A percentile compares a stretch with the other conserved stretches of the same genome.
Conservation (phyloP, 2,329 filamentous ascomycete genomes). For the Ophiostoma piceae region DNA sequence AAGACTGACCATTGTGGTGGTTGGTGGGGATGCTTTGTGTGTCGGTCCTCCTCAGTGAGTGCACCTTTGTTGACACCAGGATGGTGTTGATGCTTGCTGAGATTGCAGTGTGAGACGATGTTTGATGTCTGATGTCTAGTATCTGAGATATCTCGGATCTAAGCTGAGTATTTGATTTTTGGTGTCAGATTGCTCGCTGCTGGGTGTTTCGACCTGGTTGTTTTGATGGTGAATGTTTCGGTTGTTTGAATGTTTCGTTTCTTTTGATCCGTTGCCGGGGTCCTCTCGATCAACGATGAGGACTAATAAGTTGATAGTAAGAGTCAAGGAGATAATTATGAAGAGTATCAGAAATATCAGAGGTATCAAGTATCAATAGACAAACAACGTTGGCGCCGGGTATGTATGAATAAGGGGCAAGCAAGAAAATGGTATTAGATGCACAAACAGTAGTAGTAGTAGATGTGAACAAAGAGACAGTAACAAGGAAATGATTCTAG, state of each 20-base stretch:
- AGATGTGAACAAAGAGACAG: not conserved
- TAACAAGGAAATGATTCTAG: not conserved
- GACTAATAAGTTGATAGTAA: slow-evolving; percentile 6
- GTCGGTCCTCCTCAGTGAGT: not conserved
- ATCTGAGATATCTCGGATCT: not conserved
- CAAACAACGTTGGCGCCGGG: slow-evolving; percentile 1
- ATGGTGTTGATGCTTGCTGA: not conserved
- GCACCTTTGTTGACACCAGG: not conserved
- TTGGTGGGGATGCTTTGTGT: not conserved
- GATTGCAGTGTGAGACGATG: not conserved
- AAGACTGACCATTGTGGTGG: not conserved
- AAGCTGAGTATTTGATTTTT: not conserved
- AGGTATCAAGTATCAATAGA: not conserved
- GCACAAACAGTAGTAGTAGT: not conserved
- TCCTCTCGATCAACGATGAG: slow-evolving; percentile 13
- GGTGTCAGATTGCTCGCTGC: not conserved
- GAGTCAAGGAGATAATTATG: slow-evolving; percentile 7
- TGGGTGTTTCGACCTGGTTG: not conserved
- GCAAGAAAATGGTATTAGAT: not conserved
- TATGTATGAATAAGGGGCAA: slow-evolving; percentile 12
- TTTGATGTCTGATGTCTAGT: not conserved
- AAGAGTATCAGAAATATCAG: not conserved
- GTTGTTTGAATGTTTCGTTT: not conserved
- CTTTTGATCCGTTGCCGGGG: slow-evolving; percentile 10
- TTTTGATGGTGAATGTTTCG: not conserved